These are phyloP conservation scores for Silybum marianum DNA, from an alignment of 129 eudicot genomes.

Conservation along the genomic window DNA sequence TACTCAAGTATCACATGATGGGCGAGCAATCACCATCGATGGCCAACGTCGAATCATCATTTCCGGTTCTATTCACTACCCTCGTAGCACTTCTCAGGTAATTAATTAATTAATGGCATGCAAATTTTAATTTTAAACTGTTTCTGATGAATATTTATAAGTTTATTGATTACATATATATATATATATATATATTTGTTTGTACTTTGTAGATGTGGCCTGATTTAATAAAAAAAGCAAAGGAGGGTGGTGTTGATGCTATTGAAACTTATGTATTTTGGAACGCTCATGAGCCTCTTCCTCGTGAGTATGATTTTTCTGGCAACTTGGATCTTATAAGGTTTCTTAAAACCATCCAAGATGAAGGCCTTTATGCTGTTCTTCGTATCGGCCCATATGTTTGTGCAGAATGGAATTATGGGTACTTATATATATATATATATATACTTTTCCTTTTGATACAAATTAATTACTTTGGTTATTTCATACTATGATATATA, in stretches of 20 bases:
- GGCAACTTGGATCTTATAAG: constrained; percentile 60
- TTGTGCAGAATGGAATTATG: constrained; percentile 85
- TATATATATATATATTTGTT: no score
- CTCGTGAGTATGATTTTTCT: constrained; percentile 55
- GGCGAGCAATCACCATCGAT: constrained; percentile 44
- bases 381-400: constrained; percentile 81
- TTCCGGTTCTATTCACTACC: constrained; percentile 63
- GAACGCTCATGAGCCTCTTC: constrained; percentile 68
- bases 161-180: not conserved
- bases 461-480: no score
- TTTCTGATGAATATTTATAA: not conserved
- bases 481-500: no score
- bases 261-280: constrained; percentile 67
- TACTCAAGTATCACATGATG: not conserved
- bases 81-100: constrained; percentile 58
- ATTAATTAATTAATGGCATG: no score
- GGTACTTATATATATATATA: constrained; percentile 35
- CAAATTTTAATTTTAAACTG: not conserved
- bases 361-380: constrained; percentile 49
- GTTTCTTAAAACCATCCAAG: constrained; percentile 56
- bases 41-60: constrained; percentile 46
- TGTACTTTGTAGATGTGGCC: constrained; percentile 70
- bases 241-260: constrained; percentile 63
- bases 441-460: no score
- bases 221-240: constrained; percentile 60